These are phyloP conservation scores for Vaccinium corymbosum DNA, from an alignment of 148 eudicot genomes.

Conservation along the genomic window DNA sequence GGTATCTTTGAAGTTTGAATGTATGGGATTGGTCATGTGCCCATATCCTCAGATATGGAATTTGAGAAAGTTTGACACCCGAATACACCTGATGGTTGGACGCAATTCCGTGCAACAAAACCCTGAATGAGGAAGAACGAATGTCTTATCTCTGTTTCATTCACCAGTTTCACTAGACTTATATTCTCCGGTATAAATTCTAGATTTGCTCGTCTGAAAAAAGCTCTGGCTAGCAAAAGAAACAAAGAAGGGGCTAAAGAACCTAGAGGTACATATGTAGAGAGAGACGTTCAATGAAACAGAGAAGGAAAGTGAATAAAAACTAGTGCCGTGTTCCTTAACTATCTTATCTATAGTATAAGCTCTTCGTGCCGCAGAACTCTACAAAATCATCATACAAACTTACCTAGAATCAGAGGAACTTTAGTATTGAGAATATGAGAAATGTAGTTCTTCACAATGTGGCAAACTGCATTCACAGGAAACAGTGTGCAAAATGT, in stretches of 20 bases:
- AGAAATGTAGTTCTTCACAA: slow-evolving; percentile 84
- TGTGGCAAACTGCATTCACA: slow-evolving; percentile 72
- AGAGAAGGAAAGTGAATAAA: not conserved
- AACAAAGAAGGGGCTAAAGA: not conserved
- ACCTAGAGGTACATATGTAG: not conserved
- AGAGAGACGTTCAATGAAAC: not conserved
- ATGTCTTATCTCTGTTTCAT: not conserved
- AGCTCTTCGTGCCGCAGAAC: not conserved
- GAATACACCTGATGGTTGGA: not conserved
- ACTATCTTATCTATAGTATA: not conserved
- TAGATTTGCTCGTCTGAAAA: not conserved
- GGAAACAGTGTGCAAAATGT: not conserved
- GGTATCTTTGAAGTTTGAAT: not conserved
- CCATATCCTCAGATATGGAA: not conserved
- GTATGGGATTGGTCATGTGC: not conserved
- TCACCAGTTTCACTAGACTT: not conserved
- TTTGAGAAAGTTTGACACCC: not conserved
- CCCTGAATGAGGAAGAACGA: not conserved
- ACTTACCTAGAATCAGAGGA: slow-evolving; percentile 83
- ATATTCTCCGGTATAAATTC: not conserved
- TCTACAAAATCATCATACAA: not conserved
- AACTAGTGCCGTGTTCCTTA: not conserved
- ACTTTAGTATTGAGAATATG: slow-evolving; percentile 63
- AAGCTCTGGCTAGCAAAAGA: not conserved
- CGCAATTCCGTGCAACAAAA: not conserved